phyloP scores from a whole-genome alignment of 768 basidiomycete species.

The Agaricus sinodeliciosus region DNA sequence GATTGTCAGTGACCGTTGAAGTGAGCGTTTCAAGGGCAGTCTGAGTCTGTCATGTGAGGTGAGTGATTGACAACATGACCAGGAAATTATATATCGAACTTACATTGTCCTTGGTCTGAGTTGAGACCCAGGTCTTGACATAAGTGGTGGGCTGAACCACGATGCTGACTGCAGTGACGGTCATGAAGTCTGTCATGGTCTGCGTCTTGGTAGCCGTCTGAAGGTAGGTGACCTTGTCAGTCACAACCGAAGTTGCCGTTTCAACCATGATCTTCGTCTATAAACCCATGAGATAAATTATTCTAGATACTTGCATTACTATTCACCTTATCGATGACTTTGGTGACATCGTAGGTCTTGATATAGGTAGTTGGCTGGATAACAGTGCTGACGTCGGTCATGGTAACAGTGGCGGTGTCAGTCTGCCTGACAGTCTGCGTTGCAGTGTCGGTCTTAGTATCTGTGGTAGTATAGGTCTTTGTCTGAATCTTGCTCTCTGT shows the following conservation, averaged over 20 bases:
- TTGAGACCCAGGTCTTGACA: constrained; percentile 47
- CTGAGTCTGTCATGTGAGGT: constrained; percentile 36
- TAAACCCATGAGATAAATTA: background rate
- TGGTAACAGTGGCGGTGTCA: constrained; percentile 51
- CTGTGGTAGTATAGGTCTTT: constrained; percentile 46
- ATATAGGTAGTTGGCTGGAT: constrained; percentile 53
- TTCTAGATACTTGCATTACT: background rate
- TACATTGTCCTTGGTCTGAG: constrained; percentile 51
- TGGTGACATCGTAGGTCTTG: constrained; percentile 44
- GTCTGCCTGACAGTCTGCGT: constrained; percentile 44
- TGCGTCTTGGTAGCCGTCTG: constrained; percentile 52
- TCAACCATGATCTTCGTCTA: constrained; percentile 53
- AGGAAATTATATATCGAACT: constrained; percentile 14
- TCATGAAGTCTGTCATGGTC: constrained; percentile 46
- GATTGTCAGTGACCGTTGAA: constrained; percentile 40
- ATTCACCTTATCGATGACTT: constrained; percentile 55
- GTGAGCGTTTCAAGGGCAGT: constrained; percentile 54
- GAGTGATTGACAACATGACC: background rate
- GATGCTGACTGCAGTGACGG: constrained; percentile 47
- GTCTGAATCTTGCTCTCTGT: constrained; percentile 55
- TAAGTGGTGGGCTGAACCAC: constrained; percentile 53
- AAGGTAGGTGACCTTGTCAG: constrained; percentile 45
- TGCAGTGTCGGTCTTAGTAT: constrained; percentile 40
- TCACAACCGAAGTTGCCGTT: constrained; percentile 42
- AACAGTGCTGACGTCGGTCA: constrained; percentile 44